Evolutionary conservation across 768 basidiomycete genomes (phyloP).

Genomic region (Tephrocybe sp.): DNA sequence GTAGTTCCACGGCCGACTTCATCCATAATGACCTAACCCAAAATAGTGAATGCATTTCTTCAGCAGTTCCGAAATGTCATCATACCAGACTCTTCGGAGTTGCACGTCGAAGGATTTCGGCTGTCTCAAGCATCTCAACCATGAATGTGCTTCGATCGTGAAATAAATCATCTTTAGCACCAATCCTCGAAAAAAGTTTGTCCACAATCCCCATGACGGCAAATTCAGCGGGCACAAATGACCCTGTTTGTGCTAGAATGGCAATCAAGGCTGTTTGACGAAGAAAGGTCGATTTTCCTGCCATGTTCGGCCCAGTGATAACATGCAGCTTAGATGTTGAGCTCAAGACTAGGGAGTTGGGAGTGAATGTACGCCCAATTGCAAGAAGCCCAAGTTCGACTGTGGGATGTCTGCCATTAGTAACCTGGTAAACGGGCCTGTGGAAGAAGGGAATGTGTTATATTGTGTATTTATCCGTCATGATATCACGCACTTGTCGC

Average conservation of each 20-base stretch:
- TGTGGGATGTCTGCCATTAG: slow-evolving; percentile 86
- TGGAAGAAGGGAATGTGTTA: slow-evolving; percentile 1
- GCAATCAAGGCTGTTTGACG: slow-evolving; percentile 89
- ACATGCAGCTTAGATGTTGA: slow-evolving; percentile 65
- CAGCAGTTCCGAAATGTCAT: slow-evolving; percentile 2
- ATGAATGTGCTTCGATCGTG: slow-evolving; percentile 95
- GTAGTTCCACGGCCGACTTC: slow-evolving; percentile 98
- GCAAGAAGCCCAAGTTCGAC: slow-evolving; percentile 85
- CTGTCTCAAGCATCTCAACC: slow-evolving; percentile 97
- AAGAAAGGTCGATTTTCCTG: slow-evolving; percentile 89
- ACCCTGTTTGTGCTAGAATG: slow-evolving; percentile 89
- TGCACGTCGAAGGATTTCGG: slow-evolving; percentile 83
- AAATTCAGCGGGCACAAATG: slow-evolving; percentile 86
- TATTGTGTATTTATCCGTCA: background rate
- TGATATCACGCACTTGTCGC: slow-evolving; percentile 58
- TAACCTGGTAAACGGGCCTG: slow-evolving; percentile 61
- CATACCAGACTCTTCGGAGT: slow-evolving; percentile 80
- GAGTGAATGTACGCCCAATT: slow-evolving; percentile 74
- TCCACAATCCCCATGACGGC: slow-evolving; percentile 87
- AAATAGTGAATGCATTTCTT: slow-evolving; percentile 3
- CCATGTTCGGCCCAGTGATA: slow-evolving; percentile 96
- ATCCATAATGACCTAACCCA: slow-evolving; percentile 91
- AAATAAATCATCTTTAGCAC: slow-evolving; percentile 93
- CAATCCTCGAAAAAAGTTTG: slow-evolving; percentile 89
- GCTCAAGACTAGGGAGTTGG: slow-evolving; percentile 72